Evolutionary conservation across 2,329 filamentous ascomycete genomes (phyloP).

Genomic region (Cercospora brassicicola): DNA sequence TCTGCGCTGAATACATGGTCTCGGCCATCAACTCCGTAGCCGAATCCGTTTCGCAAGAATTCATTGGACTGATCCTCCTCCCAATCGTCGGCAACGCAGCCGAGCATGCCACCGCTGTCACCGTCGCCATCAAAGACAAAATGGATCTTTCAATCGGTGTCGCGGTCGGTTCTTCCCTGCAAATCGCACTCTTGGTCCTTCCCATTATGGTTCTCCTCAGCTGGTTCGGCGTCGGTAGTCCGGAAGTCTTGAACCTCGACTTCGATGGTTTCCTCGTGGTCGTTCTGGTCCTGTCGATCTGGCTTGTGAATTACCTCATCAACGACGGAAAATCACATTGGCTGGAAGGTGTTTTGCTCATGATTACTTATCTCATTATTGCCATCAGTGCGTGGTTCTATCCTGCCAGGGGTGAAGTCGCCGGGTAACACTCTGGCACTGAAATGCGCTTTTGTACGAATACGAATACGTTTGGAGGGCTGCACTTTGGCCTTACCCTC

Average conservation of each 20-base stretch:
- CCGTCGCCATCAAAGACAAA: conserved; percentile 64
- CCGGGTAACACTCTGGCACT: conserved; percentile 13
- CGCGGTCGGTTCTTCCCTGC: conserved; percentile 65
- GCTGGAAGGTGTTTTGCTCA: conserved; percentile 61
- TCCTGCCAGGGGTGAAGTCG: conserved; percentile 30
- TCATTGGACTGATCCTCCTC: conserved; percentile 63
- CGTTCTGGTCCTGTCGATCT: conserved; percentile 57
- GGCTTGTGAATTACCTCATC: conserved; percentile 63
- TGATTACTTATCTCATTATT: conserved; percentile 58
- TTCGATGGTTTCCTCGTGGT: conserved; percentile 88
- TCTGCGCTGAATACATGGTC: conserved; percentile 70
- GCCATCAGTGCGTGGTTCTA: conserved; percentile 59
- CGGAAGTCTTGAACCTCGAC: conserved; percentile 67
- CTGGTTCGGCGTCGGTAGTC: conserved; percentile 55
- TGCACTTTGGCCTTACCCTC: neutral
- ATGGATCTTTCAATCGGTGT: conserved; percentile 69
- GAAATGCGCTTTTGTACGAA: neutral
- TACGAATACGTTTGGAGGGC: neutral
- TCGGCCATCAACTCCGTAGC: conserved; percentile 59
- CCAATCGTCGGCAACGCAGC: conserved; percentile 67
- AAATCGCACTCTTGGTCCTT: conserved; percentile 63
- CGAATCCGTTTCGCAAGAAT: conserved; percentile 56
- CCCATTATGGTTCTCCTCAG: conserved; percentile 62
- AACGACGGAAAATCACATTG: conserved; percentile 50
- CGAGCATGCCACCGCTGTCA: conserved; percentile 64